Evolutionary conservation across 2,329 filamentous ascomycete genomes (phyloP).

Genomic region (Botryotinia narcissicola): DNA sequence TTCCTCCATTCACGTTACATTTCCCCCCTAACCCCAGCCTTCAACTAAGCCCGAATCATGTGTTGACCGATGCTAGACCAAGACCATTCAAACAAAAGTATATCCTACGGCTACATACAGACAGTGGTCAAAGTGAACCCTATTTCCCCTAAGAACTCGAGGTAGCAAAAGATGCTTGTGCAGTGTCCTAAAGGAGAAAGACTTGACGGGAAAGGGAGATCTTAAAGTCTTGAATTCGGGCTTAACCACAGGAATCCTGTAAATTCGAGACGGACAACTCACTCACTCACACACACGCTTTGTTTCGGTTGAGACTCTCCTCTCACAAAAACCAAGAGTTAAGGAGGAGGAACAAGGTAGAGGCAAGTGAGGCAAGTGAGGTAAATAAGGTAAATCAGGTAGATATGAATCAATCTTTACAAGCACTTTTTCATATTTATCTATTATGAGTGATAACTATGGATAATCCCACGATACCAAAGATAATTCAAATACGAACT

Average conservation of each 20-base stretch:
- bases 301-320: not conserved
- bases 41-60: conserved; percentile 1
- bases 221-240: not conserved
- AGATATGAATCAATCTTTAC: too few relatives aligned
- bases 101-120: not conserved
- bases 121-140: not conserved
- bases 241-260: not conserved
- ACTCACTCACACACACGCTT: not conserved
- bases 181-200: not conserved
- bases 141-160: not conserved
- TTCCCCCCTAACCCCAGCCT: not conserved
- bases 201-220: not conserved
- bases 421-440: not conserved
- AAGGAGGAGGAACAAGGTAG: too few relatives aligned
- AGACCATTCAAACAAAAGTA: not conserved
- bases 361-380: too few relatives aligned
- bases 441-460: not conserved
- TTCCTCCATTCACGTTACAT: not conserved
- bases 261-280: not conserved
- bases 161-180: not conserved
- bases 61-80: not conserved
- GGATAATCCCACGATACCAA: not conserved
- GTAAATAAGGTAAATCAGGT: too few relatives aligned
- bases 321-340: not conserved
- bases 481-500: not conserved